These are phyloP conservation scores for Ceriops decandra DNA, from an alignment of 345 rosid genomes.

Conservation along the genomic window DNA sequence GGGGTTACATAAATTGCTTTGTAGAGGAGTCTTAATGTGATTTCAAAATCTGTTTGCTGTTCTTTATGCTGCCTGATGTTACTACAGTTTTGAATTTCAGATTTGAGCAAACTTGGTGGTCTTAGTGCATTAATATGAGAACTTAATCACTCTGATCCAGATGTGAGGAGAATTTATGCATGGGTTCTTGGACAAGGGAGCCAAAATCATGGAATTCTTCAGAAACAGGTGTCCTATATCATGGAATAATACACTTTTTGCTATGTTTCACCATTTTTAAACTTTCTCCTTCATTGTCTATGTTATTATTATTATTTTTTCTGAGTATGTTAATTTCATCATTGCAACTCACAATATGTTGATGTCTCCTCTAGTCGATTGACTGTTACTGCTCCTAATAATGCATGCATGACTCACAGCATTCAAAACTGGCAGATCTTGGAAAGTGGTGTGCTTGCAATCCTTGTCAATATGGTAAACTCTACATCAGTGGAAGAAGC, in stretches of 20 bases:
- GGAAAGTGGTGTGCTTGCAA: conserved; percentile 61
- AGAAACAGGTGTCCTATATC: conserved; percentile 49
- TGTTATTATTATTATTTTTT: neutral
- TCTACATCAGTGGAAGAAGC: conserved; percentile 71
- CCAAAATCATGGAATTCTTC: conserved; percentile 81
- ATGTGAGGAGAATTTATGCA: conserved; percentile 74
- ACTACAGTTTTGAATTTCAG: conserved; percentile 31
- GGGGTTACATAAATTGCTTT: too few species aligned
- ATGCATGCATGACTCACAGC: conserved; percentile 1
- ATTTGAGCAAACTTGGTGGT: conserved; percentile 79
- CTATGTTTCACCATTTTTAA: neutral
- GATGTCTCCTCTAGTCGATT: neutral
- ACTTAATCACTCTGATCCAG: conserved; percentile 64
- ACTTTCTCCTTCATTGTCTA: neutral
- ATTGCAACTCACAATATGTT: neutral
- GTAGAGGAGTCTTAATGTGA: neutral
- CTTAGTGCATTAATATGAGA: conserved; percentile 48
- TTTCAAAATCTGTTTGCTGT: neutral
- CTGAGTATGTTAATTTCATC: too few species aligned
- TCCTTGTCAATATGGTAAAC: conserved; percentile 64
- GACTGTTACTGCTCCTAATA: neutral
- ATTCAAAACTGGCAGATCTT: conserved; percentile 49
- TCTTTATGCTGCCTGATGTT: neutral
- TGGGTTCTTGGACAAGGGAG: conserved; percentile 92
- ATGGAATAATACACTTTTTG: neutral